Conservation (phyloP, 257 asterid species). For the Galeopsis tetrahit region DNA sequence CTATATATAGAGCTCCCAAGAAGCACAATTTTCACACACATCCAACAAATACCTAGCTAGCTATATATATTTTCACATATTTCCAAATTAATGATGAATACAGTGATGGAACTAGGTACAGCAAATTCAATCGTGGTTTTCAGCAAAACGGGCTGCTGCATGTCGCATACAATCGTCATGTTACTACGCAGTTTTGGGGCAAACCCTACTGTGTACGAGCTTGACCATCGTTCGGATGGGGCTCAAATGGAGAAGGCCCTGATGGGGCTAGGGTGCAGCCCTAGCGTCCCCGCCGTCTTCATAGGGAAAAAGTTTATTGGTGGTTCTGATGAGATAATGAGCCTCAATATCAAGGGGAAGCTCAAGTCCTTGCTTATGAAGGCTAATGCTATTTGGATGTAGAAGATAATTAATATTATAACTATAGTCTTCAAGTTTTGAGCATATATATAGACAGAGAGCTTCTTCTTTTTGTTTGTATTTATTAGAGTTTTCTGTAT, state of each 20-base stretch:
- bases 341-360: conserved; percentile 57
- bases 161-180: conserved; percentile 50
- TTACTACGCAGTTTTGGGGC: conserved; percentile 60
- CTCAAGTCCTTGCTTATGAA: conserved; percentile 57
- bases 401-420: neutral
- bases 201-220: conserved; percentile 48
- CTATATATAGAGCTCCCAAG: conserved; percentile 22
- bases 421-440: neutral
- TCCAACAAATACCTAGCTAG: neutral
- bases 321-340: conserved; percentile 68
- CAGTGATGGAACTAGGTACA: conserved; percentile 44
- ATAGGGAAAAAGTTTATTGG: conserved; percentile 55
- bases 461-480: neutral
- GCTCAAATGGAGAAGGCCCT: conserved; percentile 53
- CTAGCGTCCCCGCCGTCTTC: conserved; percentile 66
- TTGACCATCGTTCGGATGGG: conserved; percentile 51
- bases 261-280: conserved; percentile 36
- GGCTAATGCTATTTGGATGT: conserved; percentile 69
- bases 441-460: neutral
- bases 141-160: conserved; percentile 64
- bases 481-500: neutral
- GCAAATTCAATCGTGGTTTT: conserved; percentile 61
- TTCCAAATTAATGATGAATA: conserved; percentile 44
- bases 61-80: neutral
- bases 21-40: neutral